Conservation (phyloP, 2,329 filamentous ascomycete genomes). For the Dendrostoma leiphaemia region DNA sequence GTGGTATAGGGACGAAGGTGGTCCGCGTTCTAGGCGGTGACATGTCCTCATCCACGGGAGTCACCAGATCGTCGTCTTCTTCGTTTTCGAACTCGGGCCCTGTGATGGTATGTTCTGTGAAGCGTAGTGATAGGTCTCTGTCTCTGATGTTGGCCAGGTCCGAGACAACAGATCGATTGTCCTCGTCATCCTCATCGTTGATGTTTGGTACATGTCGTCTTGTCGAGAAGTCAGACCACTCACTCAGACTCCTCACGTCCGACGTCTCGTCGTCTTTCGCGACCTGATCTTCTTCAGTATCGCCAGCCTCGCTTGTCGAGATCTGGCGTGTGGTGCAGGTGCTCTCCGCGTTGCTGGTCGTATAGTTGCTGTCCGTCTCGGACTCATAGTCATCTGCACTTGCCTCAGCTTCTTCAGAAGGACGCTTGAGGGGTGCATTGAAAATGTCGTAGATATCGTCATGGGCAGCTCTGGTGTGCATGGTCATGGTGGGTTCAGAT, state of each 20-base stretch:
- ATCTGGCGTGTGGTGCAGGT: slow-evolving; percentile 74
- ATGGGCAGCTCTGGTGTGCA: slow-evolving; percentile 91
- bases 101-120: slow-evolving; percentile 19
- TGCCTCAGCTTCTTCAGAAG: slow-evolving; percentile 35
- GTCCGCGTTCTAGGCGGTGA: slow-evolving; percentile 54
- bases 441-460: slow-evolving; percentile 98
- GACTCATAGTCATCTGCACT: slow-evolving; percentile 65
- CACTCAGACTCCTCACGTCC: slow-evolving; percentile 66
- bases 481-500: slow-evolving; percentile 92
- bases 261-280: slow-evolving; percentile 46
- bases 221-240: slow-evolving; percentile 86
- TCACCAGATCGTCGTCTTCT: slow-evolving; percentile 40
- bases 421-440: slow-evolving; percentile 70
- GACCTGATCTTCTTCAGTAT: slow-evolving; percentile 41
- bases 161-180: slow-evolving; percentile 34
- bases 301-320: slow-evolving; percentile 39
- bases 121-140: slow-evolving; percentile 25
- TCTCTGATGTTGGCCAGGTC: slow-evolving; percentile 38
- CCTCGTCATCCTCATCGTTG: slow-evolving; percentile 32
- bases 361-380: slow-evolving; percentile 74
- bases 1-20: slow-evolving; percentile 75
- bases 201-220: slow-evolving; percentile 64
- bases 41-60: slow-evolving; percentile 34
- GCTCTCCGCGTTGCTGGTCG: slow-evolving; percentile 75
- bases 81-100: slow-evolving; percentile 27